Base-by-base conservation (phyloP, 1,284 basidiomycete species). In the Rhodotorula glutinis region DNA sequence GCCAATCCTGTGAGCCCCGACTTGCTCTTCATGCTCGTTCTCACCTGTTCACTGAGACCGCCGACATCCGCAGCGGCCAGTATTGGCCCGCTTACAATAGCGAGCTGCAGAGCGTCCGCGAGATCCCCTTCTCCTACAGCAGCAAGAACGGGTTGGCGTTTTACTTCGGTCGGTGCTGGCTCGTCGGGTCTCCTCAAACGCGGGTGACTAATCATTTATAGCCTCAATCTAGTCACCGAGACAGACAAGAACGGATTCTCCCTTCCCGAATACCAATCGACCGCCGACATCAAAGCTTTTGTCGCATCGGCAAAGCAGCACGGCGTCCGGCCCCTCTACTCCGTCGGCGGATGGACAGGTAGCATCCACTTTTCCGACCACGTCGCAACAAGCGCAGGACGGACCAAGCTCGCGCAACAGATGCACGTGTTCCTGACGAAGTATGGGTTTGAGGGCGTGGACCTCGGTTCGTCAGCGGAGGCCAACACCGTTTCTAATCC, bases 401-500 rank as follows among this genome's bases (percentile, higher is more conserved):
- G 90, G 65, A 72, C 79, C 46, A 80, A 73, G 0, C 87, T 94
- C 63, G 85, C 83, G 47, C 73, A 77, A 27, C 88, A 87, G 75
- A 86, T 94, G 66, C 73, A 84, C 47, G 70, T 74, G 5, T 69
- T 83, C 17, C 90, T 89, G 79, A 74, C 81, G 9, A 65, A 79
- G 62, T 90, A 83, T 78, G 73, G 81, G 33, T 78, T 95, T 14
- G 91, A 92, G 75, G 92, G 92, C n/a, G 86, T 93, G 74, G 91
- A 93, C 78, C 85, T 92, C 21, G 64, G 52, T 57, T 16, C 25
- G 56, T 21, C 29, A 29, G 3, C 13, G 17, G 23, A 7, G 53
- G 19, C 30, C n/a, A 43, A 49, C 33, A 21, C 29, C 3, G 11
- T 40, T 5, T 41, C 44, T 25, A 23, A n/a, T 17, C 38, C 73